Evolutionary conservation across 2,329 filamentous ascomycete genomes (phyloP), one percentile per base, ranked within the genome.

Genomic region (Monilinia aucupariae): DNA sequence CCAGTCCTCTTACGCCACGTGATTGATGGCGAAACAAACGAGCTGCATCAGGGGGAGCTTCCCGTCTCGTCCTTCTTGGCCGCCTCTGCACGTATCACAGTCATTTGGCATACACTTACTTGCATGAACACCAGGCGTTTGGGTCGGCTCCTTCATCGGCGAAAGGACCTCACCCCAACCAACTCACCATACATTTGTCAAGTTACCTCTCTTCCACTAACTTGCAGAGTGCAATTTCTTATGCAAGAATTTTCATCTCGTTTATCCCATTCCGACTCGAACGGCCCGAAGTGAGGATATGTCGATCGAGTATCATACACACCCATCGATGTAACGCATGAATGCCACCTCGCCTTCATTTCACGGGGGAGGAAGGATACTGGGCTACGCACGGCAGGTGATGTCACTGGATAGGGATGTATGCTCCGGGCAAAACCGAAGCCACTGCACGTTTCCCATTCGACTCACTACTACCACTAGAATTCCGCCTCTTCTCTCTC

Each of bases 1-100:
- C n/a, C 30, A 47, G 15, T 43, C 43, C 45, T 20, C 20, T 7
- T 25, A 9, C 32, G 4, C 30, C 43, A 43, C 12, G 60, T 49
- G 60, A 56, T 56, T 34, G 30, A 37, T n/a, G 12, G 13, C 56
- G 32, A 54, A 61, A 55, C 30, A 54, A 45, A 54, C 30, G 41
- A 61, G 34, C 49, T 25, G 39, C 37, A 45, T 25, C 20, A 43
- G 39, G 56, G 56, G 45, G 56, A 50, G n/a, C 30, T 9, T 30
- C 17, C 27, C 37, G 32, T 8, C 45, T 51, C 13, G 25, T 51
- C 10, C 22, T 4, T 27, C 15, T 51, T 59, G 32, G 15, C 17
- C 15, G 32, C 3, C n/a, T 49, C 8, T 22, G 22, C 12, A 43
- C 39, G 17, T n/a, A 55, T 55, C 37, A 22, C 43, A 51, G 30